A percentile compares a stretch with the other conserved stretches of the same genome.
These are phyloP conservation scores for Pseudocercospora ulei DNA, from an alignment of 2,329 filamentous ascomycete species.

Conservation along the genomic window DNA sequence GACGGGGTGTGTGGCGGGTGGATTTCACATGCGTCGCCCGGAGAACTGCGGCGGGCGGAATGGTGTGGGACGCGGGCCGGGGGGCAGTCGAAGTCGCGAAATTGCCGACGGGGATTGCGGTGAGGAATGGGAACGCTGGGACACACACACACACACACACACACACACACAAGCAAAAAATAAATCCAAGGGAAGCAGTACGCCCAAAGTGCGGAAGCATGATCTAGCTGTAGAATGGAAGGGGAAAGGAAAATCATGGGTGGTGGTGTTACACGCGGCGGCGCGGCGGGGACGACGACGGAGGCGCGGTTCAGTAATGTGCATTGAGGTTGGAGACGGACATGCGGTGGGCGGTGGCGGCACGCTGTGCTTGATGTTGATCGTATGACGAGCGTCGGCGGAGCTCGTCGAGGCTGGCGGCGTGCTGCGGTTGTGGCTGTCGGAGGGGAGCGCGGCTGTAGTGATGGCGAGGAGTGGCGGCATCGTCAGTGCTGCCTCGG, in stretches of 20 bases:
- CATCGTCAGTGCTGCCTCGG: conserved; percentile 13
- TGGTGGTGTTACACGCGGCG: background rate
- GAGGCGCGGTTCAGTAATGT: conserved; percentile 20
- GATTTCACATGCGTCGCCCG: too few species aligned
- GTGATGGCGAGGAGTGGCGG: conserved; percentile 11
- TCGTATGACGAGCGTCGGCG: conserved; percentile 24
- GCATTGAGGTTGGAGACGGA: conserved; percentile 26
- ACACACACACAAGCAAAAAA: too few species aligned
- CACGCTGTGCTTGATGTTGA: conserved; percentile 18
- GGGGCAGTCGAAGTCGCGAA: too few species aligned
- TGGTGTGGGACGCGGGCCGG: too few species aligned
- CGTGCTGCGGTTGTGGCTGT: conserved; percentile 26
- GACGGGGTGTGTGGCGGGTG: too few species aligned
- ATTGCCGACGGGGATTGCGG: too few species aligned
- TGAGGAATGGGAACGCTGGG: conserved; percentile 9
- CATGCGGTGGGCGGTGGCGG: conserved; percentile 25
- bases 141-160: too few species aligned
- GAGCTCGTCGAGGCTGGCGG: conserved; percentile 24
- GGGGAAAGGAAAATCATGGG: background rate
- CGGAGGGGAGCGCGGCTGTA: conserved; percentile 17
- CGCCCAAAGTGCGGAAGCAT: conserved; percentile 10
- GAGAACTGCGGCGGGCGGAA: too few species aligned
- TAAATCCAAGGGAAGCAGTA: conserved; percentile 8
- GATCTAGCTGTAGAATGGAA: conserved; percentile 9
- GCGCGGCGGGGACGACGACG: background rate